Conservation (phyloP, 2,329 filamentous ascomycete species). For the Ceratocystis diversiconidia region DNA sequence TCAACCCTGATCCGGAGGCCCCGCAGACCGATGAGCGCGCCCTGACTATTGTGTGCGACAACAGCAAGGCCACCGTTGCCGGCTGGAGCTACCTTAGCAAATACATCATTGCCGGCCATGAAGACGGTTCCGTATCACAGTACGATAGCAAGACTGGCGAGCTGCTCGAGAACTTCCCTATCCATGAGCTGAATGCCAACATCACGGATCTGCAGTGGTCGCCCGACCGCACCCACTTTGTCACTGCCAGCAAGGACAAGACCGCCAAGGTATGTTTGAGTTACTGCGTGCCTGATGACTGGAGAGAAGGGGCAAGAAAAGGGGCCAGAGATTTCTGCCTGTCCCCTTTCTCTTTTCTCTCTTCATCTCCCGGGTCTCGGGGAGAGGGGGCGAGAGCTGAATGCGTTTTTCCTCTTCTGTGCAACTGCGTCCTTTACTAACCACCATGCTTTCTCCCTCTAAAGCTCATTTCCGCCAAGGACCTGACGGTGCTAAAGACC, state of each 20-base stretch:
- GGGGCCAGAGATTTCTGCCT: too few relatives aligned
- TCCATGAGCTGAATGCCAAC: conserved; percentile 68
- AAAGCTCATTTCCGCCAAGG: conserved; percentile 66
- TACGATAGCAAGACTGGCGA: conserved; percentile 91
- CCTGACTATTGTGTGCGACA: conserved; percentile 81
- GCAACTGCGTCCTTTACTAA: neutral
- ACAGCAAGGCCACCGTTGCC: conserved; percentile 93
- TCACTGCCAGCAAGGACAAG: conserved; percentile 97
- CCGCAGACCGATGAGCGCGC: conserved; percentile 72
- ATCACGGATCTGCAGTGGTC: conserved; percentile 96
- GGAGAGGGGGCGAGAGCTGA: neutral
- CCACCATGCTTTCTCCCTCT: neutral
- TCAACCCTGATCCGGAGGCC: conserved; percentile 68
- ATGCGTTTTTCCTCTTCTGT: neutral
- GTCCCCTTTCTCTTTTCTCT: too few relatives aligned
- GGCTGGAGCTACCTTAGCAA: conserved; percentile 90
- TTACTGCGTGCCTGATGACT: neutral
- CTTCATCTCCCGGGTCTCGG: too few relatives aligned
- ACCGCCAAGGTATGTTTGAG: conserved; percentile 56
- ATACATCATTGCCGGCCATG: conserved; percentile 95
- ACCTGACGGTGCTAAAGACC: conserved; percentile 85
- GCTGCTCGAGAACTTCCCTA: conserved; percentile 58
- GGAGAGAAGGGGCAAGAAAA: too few relatives aligned
- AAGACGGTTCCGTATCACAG: conserved; percentile 81
- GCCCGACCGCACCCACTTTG: conserved; percentile 88